Base-by-base conservation (phyloP, 192 early-diverging fungal species). In the Podila clonocystis region DNA sequence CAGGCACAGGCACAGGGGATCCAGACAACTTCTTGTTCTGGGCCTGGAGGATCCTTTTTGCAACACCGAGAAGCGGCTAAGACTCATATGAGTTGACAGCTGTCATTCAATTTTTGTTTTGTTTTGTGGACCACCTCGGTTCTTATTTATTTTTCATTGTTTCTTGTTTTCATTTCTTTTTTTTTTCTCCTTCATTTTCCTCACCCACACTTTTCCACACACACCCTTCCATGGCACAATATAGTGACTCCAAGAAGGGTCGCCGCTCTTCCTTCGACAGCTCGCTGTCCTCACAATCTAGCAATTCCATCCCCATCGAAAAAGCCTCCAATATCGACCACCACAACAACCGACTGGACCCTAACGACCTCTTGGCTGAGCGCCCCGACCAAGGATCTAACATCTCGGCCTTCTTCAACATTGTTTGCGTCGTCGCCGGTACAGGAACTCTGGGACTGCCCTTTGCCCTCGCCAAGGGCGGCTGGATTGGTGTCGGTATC, bases 401-500 rank as follows among this genome's bases (percentile, higher is more conserved):
- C 29, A 61, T 87, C 20, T 75, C 85, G 9, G 84, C 85, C 12
- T 83, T 83, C 49, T 82, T 85, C 49, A 85, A 88, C 58, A 66
- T 88, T 48, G 85, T 88, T 41, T 93, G 92, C 76, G 85, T 91
- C 19, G 84, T 92, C 50, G 92, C 92, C 2, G 91, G 91, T 30
- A 84, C 88, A 15, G 91, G 91, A 26, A 84, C 88, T 22, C 68
- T 91, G 2, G 88, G 90, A 59, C 75, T 91, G 11, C 87, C 91
- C 9, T 90, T 85, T 65, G 82, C 85, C 17, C 66, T 91, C 33
- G 83, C 74, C 36, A 85, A 87, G 73, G 83, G 91, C 67, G 95
- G 95, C 4, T 97, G 95, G 95, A 80, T 90, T 29, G 92, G 91
- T 19, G 57, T 92, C 3, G 67, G 89, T 20, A 87, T 95, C 58